These are phyloP conservation scores for Phaeotremella skinneri DNA, from an alignment of 768 basidiomycete genomes.

Conservation along the genomic window DNA sequence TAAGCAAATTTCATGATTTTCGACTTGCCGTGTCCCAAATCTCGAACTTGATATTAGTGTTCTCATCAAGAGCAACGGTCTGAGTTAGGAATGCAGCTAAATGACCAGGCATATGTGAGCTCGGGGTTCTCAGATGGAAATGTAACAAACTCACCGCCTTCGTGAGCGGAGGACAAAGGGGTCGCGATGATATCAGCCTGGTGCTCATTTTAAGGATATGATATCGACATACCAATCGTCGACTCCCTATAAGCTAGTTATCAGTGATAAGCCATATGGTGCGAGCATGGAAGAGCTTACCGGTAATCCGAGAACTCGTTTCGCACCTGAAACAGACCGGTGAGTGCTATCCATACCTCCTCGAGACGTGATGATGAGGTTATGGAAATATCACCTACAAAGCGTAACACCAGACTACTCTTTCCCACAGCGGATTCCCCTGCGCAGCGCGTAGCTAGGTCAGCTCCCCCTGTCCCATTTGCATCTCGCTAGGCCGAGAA, in stretches of 20 bases:
- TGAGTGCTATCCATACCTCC: conserved; percentile 5
- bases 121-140: not conserved
- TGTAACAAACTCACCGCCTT: conserved; percentile 27
- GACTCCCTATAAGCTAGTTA: conserved; percentile 39
- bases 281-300: conserved; percentile 21
- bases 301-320: conserved; percentile 53
- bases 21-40: conserved; percentile 68
- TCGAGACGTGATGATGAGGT: not conserved
- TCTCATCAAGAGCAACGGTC: conserved; percentile 84
- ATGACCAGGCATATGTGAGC: not conserved
- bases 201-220: not conserved
- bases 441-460: conserved; percentile 47
- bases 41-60: conserved; percentile 93
- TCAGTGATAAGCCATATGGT: conserved; percentile 1
- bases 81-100: conserved; percentile 97
- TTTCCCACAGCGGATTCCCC: conserved; percentile 98
- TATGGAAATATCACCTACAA: conserved; percentile 60
- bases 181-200: conserved; percentile 11
- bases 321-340: conserved; percentile 45
- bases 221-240: conserved; percentile 39
- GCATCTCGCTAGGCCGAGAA: not conserved
- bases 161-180: conserved; percentile 32
- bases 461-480: not conserved
- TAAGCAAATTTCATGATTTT: not conserved
- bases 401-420: conserved; percentile 83